A percentile compares a stretch with the other conserved stretches of the same genome.
Conservation (phyloP, 108 stramenopile genomes). For the Schizochytrium sp. region DNA sequence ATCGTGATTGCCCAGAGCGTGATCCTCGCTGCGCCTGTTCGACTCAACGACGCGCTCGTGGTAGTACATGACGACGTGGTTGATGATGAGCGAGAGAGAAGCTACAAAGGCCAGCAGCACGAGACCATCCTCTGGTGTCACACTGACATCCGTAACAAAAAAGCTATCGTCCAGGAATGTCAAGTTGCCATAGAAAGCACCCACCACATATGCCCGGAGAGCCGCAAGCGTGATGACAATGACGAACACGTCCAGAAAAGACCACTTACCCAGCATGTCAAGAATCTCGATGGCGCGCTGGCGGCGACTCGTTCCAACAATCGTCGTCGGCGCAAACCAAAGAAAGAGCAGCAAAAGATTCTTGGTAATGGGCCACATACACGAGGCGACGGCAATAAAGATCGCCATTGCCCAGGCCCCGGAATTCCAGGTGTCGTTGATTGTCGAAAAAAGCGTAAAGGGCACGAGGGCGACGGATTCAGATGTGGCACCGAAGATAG, state of each 20-base stretch:
- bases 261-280: slow-evolving; percentile 13
- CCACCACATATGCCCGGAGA: not conserved
- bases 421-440: not conserved
- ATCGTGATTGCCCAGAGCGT: not conserved
- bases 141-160: not conserved
- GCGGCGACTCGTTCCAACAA: not conserved
- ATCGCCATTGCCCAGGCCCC: not conserved
- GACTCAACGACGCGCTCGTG: not conserved
- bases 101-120: not conserved
- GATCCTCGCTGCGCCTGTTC: not conserved
- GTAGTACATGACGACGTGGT: not conserved
- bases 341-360: not conserved
- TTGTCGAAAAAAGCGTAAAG: not conserved
- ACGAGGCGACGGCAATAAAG: not conserved
- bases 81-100: not conserved
- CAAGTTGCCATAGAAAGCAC: not conserved
- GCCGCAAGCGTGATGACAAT: slow-evolving; percentile 3
- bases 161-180: not conserved
- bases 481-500: not conserved
- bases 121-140: not conserved
- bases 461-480: not conserved
- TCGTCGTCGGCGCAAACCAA: not conserved
- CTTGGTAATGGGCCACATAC: not conserved
- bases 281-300: not conserved
- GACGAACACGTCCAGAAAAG: slow-evolving; percentile 1